Evolutionary conservation across 495 filamentous ascomycete genomes (phyloP), one percentile per base, ranked within the genome.

Genomic region (Aspergillus funiculosus): DNA sequence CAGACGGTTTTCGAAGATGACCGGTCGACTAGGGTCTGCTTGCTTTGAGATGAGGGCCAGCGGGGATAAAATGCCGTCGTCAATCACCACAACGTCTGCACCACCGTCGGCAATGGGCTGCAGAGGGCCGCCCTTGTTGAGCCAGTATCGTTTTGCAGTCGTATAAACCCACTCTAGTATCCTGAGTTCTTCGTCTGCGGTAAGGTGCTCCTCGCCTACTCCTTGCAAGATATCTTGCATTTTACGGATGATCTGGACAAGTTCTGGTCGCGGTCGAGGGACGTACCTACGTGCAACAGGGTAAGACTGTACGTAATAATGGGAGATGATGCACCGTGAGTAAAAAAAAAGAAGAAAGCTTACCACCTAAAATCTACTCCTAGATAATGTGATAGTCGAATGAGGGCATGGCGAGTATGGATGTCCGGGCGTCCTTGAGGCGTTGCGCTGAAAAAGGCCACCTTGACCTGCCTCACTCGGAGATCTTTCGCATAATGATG

Each of bases 1-100:
- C 8, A 50, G 19, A n/a, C 40, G 22, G 14, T 39, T 50, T 10
- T 50, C 48, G 34, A 50, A 50, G 4, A 50, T 30, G 10, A 50
- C 48, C 5, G 48, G 48, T 5, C 48, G 48, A 13, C 22, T 22
- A 7, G 40, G 48, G n/a, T 50, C 48, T 6, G 34, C 20, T 18
- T 50, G 48, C 21, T 50, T 50, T 3, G 48, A 36, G 3, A 50
- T 28, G 0, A 44, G 20, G 4, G 48, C 48, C 20, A 44, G 25
- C 10, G 48, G 32, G 5, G 32, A 25, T 6, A 50, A 24, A 3
- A 42, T 42, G 0, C 40, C 32, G 27, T 42, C 34, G 25, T 39
- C 34, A 7, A 50, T 39, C 4, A 50, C 32, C 1, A 50, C 39
- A 1, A 50, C 11, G 14, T 50, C 40, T 6, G 39, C 48, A 2